These are phyloP conservation scores for Huntiella decipiens DNA, from an alignment of 2,329 filamentous ascomycete species.

Conservation along the genomic window DNA sequence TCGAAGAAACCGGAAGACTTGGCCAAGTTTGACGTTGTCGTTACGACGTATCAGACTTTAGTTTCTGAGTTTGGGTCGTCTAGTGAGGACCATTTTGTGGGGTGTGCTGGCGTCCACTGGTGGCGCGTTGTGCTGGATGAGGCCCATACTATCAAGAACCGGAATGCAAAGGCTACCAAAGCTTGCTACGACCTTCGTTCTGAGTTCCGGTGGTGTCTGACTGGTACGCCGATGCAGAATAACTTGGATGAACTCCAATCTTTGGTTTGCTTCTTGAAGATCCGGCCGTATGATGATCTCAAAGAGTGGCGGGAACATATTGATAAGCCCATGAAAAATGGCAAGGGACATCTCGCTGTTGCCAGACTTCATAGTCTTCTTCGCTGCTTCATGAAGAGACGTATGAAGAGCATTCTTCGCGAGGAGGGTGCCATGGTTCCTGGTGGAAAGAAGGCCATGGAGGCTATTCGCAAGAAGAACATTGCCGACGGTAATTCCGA, in stretches of 20 bases:
- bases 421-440: constrained; percentile 64
- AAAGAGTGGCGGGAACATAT: constrained; percentile 83
- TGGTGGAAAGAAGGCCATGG: constrained; percentile 40
- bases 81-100: constrained; percentile 35
- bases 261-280: constrained; percentile 76
- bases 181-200: constrained; percentile 70
- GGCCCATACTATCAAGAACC: constrained; percentile 96
- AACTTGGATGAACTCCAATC: constrained; percentile 93
- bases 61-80: constrained; percentile 72
- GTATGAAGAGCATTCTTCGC: constrained; percentile 92
- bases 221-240: constrained; percentile 95
- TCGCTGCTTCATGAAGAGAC: constrained; percentile 93
- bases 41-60: constrained; percentile 91
- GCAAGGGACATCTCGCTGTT: constrained; percentile 76
- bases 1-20: constrained; percentile 63
- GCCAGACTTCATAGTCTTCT: constrained; percentile 67
- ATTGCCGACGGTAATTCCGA: constrained; percentile 20
- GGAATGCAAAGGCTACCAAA: constrained; percentile 86
- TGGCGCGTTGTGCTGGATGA: constrained; percentile 91
- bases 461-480: constrained; percentile 23
- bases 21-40: constrained; percentile 77
- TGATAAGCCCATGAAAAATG: constrained; percentile 72
- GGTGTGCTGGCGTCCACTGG: constrained; percentile 82
- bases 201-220: constrained; percentile 89
- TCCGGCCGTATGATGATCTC: constrained; percentile 77